phyloP scores from a whole-genome alignment of 2,329 filamentous ascomycete genomes.

The Beauveria brongniartii region DNA sequence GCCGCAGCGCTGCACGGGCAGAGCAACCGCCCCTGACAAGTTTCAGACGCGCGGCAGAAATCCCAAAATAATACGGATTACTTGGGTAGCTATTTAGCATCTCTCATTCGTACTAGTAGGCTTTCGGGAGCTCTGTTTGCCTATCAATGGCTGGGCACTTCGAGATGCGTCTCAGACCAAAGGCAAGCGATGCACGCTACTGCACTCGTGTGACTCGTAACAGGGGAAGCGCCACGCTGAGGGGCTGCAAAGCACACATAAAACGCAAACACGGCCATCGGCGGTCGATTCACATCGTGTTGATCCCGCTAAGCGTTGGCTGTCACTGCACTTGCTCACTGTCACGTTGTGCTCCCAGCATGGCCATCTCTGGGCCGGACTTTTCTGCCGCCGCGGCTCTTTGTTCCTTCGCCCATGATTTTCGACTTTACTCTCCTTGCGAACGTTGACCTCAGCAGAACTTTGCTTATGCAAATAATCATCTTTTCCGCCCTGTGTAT shows the following conservation, averaged over 20 bases:
- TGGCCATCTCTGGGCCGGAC: neutral
- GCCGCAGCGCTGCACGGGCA: neutral
- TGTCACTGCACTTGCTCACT: neutral
- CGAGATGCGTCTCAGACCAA: neutral
- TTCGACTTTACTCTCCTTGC: neutral
- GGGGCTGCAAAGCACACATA: neutral
- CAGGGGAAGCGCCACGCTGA: conserved; percentile 2
- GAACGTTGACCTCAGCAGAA: neutral
- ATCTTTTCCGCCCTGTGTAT: neutral
- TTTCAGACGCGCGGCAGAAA: neutral
- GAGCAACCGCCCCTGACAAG: neutral
- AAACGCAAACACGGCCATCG: neutral
- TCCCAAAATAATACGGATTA: neutral
- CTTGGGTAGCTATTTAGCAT: too few relatives aligned
- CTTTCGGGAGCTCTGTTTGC: too few relatives aligned
- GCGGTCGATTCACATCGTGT: neutral
- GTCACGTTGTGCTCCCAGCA: neutral
- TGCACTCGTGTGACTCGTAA: neutral
- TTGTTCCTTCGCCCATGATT: neutral
- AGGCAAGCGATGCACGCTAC: neutral
- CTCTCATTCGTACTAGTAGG: too few relatives aligned
- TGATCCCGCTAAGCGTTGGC: neutral
- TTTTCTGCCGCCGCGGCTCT: neutral
- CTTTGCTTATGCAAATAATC: neutral
- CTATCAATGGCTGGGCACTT: neutral